Evolutionary conservation across 805 yeast genomes (phyloP).

Genomic region (Wickerhamomyces canadensis): DNA sequence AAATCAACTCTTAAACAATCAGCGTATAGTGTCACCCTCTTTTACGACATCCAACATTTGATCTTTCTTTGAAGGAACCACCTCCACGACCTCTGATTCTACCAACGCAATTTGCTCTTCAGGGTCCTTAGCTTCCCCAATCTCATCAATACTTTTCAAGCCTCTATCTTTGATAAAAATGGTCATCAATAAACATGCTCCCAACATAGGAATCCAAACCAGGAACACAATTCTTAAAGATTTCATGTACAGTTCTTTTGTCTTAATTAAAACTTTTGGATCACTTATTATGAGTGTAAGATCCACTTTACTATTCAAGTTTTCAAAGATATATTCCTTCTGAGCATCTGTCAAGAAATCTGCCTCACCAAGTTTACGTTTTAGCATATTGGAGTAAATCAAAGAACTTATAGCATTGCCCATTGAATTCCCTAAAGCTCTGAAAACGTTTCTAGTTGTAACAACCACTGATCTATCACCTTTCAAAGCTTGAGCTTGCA

Average conservation of each 20-base stretch:
- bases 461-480: constrained; percentile 54
- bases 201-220: constrained; percentile 4
- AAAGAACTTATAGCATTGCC: constrained; percentile 41
- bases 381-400: constrained; percentile 5
- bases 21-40: no score
- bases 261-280: background rate
- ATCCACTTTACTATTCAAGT: constrained; percentile 4
- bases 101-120: background rate
- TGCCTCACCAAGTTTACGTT: background rate
- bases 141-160: constrained; percentile 1
- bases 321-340: constrained; percentile 1
- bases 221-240: constrained; percentile 2
- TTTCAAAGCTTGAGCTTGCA: constrained; percentile 46
- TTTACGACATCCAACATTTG: no score
- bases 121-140: background rate
- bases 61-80: background rate
- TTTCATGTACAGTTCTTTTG: constrained; percentile 2
- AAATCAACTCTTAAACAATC: no score
- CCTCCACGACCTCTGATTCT: background rate
- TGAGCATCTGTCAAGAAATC: background rate
- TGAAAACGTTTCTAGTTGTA: constrained; percentile 47
- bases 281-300: background rate
- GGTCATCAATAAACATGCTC: background rate
- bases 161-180: background rate
- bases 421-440: constrained; percentile 55